Evolutionary conservation across 139 green algal species (phyloP).

Genomic region (Microglena sp.): DNA sequence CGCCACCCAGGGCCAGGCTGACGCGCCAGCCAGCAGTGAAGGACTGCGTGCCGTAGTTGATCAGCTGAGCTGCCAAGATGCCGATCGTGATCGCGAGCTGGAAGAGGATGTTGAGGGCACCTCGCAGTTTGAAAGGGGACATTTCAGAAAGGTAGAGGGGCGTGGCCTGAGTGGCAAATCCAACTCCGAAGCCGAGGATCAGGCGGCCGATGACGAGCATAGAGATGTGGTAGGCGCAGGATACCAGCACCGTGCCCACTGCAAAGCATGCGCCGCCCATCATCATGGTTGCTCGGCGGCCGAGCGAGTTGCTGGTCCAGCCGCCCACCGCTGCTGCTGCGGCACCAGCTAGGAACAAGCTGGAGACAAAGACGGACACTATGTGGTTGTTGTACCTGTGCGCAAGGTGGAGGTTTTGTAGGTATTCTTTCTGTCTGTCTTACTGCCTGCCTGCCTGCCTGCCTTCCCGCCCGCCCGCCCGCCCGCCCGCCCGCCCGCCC

Average conservation of each 20-base stretch:
- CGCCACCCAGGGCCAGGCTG: slow-evolving; percentile 33
- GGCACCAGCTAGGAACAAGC: slow-evolving; percentile 55
- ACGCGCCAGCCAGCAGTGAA: slow-evolving; percentile 45
- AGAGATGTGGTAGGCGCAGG: slow-evolving; percentile 32
- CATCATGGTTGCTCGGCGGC: slow-evolving; percentile 46
- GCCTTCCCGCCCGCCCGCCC: no score
- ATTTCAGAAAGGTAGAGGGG: slow-evolving; percentile 45
- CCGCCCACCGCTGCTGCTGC: slow-evolving; percentile 19
- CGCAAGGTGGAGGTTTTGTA: no score
- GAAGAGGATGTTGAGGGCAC: slow-evolving; percentile 48
- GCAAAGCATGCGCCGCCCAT: slow-evolving; percentile 38
- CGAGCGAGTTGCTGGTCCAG: slow-evolving; percentile 23
- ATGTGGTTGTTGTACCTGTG: no score
- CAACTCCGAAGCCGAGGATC: slow-evolving; percentile 64
- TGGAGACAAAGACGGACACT: no score
- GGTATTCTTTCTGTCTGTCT: no score
- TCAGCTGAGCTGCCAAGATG: slow-evolving; percentile 48
- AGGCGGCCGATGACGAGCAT: slow-evolving; percentile 67
- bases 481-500: no score
- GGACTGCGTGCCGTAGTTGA: slow-evolving; percentile 55
- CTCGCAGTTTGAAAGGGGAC: slow-evolving; percentile 29
- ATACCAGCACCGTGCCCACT: slow-evolving; percentile 39
- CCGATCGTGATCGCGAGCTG: slow-evolving; percentile 54
- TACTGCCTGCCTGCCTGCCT: no score
- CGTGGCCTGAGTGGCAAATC: slow-evolving; percentile 45